These are phyloP conservation scores for Solanum hybrid DNA, from an alignment of 305 asterid genomes.

Conservation along the genomic window DNA sequence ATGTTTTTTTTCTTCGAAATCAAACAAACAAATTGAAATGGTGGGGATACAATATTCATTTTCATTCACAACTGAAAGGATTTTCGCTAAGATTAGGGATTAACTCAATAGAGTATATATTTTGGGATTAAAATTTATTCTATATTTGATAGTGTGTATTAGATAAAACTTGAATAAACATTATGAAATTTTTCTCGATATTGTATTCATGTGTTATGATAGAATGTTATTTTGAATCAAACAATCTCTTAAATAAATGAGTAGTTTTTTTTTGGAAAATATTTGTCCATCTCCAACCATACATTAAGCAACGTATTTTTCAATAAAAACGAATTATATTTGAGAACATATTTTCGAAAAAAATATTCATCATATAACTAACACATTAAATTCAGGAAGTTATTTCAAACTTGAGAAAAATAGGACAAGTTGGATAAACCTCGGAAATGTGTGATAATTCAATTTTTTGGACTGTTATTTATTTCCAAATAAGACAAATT, in stretches of 20 bases:
- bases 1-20: not conserved
- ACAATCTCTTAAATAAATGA: not conserved
- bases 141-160: not conserved
- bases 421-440: not conserved
- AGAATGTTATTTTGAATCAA: not conserved
- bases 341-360: not conserved
- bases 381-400: not conserved
- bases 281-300: not conserved
- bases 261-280: not conserved
- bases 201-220: not conserved
- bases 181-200: not conserved
- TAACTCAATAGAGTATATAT: not conserved
- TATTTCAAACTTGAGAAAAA: not conserved
- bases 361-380: not conserved
- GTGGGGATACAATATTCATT: not conserved
- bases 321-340: not conserved
- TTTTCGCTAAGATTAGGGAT: not conserved
- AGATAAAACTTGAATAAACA: not conserved
- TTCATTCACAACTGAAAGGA: not conserved
- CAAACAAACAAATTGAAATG: not conserved
- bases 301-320: not conserved
- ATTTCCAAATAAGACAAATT: not conserved
- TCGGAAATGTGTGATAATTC: not conserved
- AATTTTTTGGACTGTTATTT: not conserved
- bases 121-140: not conserved